Conservation (phyloP, 805 yeast species). For the Kuraishia capsulata region DNA sequence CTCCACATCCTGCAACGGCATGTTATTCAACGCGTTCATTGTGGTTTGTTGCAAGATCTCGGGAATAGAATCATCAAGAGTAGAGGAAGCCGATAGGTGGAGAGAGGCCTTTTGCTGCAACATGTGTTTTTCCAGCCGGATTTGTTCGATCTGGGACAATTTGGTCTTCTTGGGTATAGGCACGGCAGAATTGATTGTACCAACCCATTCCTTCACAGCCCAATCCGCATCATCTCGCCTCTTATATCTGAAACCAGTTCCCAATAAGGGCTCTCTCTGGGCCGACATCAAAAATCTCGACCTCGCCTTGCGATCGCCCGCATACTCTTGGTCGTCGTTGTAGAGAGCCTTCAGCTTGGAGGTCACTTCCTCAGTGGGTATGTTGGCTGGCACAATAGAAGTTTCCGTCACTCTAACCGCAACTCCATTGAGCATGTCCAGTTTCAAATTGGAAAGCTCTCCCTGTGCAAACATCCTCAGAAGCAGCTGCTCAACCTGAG, state of each 20-base stretch:
- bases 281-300: background rate
- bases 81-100: background rate
- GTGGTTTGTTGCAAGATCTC: conserved; percentile 1
- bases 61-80: background rate
- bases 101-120: background rate
- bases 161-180: conserved; percentile 5
- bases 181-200: conserved; percentile 1
- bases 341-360: background rate
- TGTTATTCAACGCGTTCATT: background rate
- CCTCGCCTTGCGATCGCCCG: background rate
- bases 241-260: background rate
- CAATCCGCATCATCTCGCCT: background rate
- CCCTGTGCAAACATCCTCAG: conserved; percentile 17
- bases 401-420: conserved; percentile 5
- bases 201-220: conserved; percentile 5
- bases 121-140: conserved; percentile 7
- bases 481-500: conserved; percentile 13
- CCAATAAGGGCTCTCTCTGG: conserved; percentile 2
- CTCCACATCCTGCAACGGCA: background rate
- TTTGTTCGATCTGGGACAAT: conserved; percentile 9
- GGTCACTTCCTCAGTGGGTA: background rate
- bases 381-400: conserved; percentile 1
- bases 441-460: conserved; percentile 10
- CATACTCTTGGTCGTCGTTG: background rate
- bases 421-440: conserved; percentile 14